Evolutionary conservation across 495 filamentous ascomycete species (phyloP), one percentile per base, ranked within the genome.

Genomic region (Pseudoneurospora amorphoporcata): DNA sequence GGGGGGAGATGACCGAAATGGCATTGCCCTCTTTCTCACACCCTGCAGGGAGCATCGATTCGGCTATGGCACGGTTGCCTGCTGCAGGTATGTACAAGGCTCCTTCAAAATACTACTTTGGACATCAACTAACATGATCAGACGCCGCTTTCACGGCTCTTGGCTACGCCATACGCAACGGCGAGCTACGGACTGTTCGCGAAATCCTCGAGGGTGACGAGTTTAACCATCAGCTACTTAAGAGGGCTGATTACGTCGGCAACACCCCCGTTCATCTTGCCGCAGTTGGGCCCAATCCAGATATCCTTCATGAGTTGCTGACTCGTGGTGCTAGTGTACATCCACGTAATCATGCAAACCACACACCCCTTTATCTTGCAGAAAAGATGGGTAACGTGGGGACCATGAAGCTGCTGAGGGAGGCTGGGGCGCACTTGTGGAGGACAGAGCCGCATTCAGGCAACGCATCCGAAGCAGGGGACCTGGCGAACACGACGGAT

Each of bases 1-100:
- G 94, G 38, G 95, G 95, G 17, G 95, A 98, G 81, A 86, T 98
- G 79, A 98, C 92, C 16, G 92, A 94, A 84, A 88, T 76, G 82
- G 83, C 73, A 83, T 85, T 47, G 76, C 82, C 84, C 37, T 84
- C 80, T 61, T 97, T 95, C 84, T 87, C 87, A 32, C 93, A 95
- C 78, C 92, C 92, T 1, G 86, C 88, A 47, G 88, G 78, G n/a
- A 78, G 68, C 68, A 73, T 81, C 32, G 81, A 82, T 16, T 75
- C 77, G 1, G 78, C 76, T 9, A 73, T 78, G n/a, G 77, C 71
- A 32, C 76, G 79, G 17, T 70, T 83, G 39, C 80, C 81, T 12
- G 71, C 80, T 16, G 77, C 76, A 70, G 79, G 79, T 77, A 78
- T 45, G 76, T 72, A 19, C 8, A 45, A 41, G n/a, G 35, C 42